Evolutionary conservation across 2,329 filamentous ascomycete species (phyloP).

Genomic region (Pseudogymnoascus sp.): DNA sequence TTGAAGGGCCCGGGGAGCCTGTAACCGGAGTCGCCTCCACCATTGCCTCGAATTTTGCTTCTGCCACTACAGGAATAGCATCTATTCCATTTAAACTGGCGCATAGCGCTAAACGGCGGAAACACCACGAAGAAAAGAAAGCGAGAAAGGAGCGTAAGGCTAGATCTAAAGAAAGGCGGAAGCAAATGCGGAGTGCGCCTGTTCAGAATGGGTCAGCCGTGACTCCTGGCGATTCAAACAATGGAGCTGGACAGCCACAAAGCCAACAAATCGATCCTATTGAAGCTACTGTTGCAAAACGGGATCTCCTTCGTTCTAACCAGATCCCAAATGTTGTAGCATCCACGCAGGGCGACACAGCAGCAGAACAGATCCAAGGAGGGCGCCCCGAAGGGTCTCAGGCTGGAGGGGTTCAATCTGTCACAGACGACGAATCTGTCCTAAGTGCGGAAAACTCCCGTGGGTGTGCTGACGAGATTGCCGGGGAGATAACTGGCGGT

Average conservation of each 20-base stretch:
- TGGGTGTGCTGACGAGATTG: constrained; percentile 20
- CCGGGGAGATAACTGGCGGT: constrained; percentile 19
- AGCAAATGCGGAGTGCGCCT: background rate
- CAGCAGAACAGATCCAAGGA: background rate
- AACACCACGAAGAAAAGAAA: constrained; percentile 42
- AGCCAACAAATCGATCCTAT: constrained; percentile 9
- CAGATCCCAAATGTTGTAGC: background rate
- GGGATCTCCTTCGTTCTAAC: background rate
- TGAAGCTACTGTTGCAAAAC: background rate
- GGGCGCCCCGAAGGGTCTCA: background rate
- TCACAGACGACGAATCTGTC: constrained; percentile 8
- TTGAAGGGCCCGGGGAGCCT: constrained; percentile 66
- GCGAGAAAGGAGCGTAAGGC: constrained; percentile 27
- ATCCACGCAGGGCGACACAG: background rate
- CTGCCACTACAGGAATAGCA: constrained; percentile 54
- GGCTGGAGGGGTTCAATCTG: background rate
- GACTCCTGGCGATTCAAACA: background rate
- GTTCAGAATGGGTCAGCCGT: background rate
- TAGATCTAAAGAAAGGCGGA: constrained; percentile 14
- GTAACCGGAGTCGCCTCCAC: constrained; percentile 58
- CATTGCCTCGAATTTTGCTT: constrained; percentile 48
- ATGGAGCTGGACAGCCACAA: background rate
- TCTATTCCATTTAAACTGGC: constrained; percentile 54
- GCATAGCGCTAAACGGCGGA: constrained; percentile 47
- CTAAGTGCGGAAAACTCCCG: constrained; percentile 19